A percentile compares a stretch with the other conserved stretches of the same genome.
These are phyloP conservation scores for Prunus davidiana DNA, from an alignment of 306 rosid species.

Conservation along the genomic window DNA sequence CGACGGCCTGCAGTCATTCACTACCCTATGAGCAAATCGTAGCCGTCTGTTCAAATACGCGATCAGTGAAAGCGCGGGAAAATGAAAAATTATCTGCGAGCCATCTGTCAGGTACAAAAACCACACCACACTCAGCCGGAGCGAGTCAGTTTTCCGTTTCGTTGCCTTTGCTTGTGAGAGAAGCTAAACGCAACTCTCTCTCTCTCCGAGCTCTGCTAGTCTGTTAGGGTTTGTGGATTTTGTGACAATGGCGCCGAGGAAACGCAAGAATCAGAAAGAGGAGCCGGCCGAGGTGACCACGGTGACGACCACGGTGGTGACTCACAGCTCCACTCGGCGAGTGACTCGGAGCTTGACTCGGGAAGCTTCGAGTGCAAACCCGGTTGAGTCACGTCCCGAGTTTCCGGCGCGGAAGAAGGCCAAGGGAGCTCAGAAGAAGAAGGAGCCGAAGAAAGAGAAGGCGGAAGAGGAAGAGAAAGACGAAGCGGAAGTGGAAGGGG, in stretches of 20 bases:
- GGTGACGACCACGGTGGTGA: neutral
- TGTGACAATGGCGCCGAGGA: constrained; percentile 43
- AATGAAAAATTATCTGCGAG: neutral
- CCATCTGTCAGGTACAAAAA: constrained; percentile 7
- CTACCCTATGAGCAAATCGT: neutral
- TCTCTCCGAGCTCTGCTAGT: neutral
- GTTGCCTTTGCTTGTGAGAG: neutral
- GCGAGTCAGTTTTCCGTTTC: neutral
- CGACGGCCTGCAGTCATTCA: neutral
- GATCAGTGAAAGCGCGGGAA: constrained; percentile 29
- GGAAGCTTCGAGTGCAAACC: neutral
- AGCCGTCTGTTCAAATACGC: constrained; percentile 24
- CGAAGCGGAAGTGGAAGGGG: constrained; percentile 6
- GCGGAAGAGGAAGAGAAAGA: constrained; percentile 7
- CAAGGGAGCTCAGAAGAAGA: constrained; percentile 4
- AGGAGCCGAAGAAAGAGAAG: neutral
- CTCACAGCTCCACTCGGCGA: constrained; percentile 29
- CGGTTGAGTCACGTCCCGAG: neutral
- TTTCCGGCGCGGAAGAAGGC: neutral
- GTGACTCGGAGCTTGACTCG: constrained; percentile 14
- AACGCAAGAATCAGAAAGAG: constrained; percentile 17
- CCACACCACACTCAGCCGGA: neutral
- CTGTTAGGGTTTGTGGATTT: neutral
- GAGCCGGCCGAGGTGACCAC: constrained; percentile 22
- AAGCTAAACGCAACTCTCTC: neutral